Evolutionary conservation across 805 yeast genomes (phyloP).

Genomic region (Lachancea quebecensis): DNA sequence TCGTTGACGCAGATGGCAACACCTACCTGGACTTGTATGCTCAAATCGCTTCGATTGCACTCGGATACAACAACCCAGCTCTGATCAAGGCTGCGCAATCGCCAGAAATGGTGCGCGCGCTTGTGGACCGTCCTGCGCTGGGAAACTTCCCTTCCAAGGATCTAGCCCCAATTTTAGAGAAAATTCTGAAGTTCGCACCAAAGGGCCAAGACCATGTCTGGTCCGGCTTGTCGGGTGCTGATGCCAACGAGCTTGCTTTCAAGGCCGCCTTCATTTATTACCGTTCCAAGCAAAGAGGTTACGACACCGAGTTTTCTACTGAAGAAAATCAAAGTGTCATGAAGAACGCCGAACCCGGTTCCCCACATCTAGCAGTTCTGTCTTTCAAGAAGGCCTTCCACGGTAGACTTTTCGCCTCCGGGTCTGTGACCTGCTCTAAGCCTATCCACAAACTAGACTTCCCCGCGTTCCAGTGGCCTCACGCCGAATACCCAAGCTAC

Average conservation of each 20-base stretch:
- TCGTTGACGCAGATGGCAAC: conserved; percentile 62
- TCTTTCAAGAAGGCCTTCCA: conserved; percentile 90
- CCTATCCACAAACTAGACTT: conserved; percentile 89
- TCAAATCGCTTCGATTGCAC: conserved; percentile 65
- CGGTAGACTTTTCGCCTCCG: conserved; percentile 89
- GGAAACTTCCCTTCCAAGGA: conserved; percentile 60
- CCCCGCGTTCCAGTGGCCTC: conserved; percentile 96
- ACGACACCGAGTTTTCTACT: conserved; percentile 46
- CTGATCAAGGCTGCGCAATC: conserved; percentile 52
- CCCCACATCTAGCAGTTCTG: conserved; percentile 77
- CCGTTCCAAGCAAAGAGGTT: conserved; percentile 54
- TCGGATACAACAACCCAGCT: conserved; percentile 66
- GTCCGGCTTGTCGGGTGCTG: conserved; percentile 63
- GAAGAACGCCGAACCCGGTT: conserved; percentile 80
- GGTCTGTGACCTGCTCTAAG: conserved; percentile 86
- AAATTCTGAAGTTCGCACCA: conserved; percentile 58
- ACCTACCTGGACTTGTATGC: conserved; percentile 56
- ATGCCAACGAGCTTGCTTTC: conserved; percentile 64
- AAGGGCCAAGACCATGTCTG: conserved; percentile 52
- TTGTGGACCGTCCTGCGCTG: conserved; percentile 62
- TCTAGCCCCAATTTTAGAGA: conserved; percentile 40
- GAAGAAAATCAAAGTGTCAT: conserved; percentile 71
- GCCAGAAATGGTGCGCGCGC: conserved; percentile 54
- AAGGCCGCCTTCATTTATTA: conserved; percentile 66
- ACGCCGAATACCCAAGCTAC: conserved; percentile 83